Conservation (phyloP, 2,329 filamentous ascomycete genomes). For the Hymenoscyphus infarciens region DNA sequence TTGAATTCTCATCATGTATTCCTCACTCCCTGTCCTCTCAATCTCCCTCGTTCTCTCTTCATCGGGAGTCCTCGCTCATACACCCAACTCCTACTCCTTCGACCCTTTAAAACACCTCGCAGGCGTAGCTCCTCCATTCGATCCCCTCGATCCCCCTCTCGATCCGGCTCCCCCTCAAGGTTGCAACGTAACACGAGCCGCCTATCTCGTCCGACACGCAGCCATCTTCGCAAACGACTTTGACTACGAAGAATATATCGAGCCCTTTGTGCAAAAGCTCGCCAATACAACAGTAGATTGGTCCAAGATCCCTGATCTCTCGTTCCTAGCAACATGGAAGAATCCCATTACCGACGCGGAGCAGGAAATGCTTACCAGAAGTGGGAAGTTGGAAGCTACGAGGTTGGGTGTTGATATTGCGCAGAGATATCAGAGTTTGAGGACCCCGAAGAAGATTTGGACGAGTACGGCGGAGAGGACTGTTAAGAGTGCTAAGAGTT, state of each 20-base stretch:
- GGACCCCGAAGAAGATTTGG: slow-evolving; percentile 48
- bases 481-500: slow-evolving; percentile 44
- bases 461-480: slow-evolving; percentile 50
- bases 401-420: slow-evolving; percentile 30
- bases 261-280: slow-evolving; percentile 49
- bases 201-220: slow-evolving; percentile 48
- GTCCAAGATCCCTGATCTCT: slow-evolving; percentile 34
- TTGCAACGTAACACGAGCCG: slow-evolving; percentile 47
- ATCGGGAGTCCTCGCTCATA: slow-evolving; percentile 14
- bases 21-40: slow-evolving; percentile 15
- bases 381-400: slow-evolving; percentile 29
- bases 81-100: slow-evolving; percentile 38
- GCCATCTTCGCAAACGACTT: slow-evolving; percentile 51
- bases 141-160: slow-evolving; percentile 44
- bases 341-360: slow-evolving; percentile 29
- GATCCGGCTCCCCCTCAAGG: slow-evolving; percentile 47
- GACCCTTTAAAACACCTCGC: slow-evolving; percentile 47
- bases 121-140: slow-evolving; percentile 48
- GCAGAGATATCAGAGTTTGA: slow-evolving; percentile 36
- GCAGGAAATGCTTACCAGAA: slow-evolving; percentile 29
- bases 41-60: slow-evolving; percentile 14
- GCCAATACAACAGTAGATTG: slow-evolving; percentile 47
- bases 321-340: slow-evolving; percentile 30
- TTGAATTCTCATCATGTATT: slow-evolving; percentile 16
- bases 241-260: slow-evolving; percentile 48